Conservation (phyloP, 23 red algal genomes). For the Gracilaria gracilis region DNA sequence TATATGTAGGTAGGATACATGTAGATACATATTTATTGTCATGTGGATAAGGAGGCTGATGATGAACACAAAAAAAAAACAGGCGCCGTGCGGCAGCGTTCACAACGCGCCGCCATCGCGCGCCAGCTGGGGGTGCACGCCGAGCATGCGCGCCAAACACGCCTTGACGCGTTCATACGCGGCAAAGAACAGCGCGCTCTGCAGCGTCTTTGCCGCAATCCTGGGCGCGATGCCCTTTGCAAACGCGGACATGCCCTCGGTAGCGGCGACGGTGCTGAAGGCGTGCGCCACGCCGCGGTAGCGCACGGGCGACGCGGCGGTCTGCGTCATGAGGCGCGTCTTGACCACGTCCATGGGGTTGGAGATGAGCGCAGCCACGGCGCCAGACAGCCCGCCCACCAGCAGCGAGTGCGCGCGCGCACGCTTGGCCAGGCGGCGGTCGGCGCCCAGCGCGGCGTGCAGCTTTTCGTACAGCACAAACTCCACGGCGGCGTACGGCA, state of each 20-base stretch:
- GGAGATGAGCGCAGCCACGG: slow-evolving; percentile 77
- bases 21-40: no score
- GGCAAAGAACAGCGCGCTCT: slow-evolving; percentile 77
- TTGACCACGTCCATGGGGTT: slow-evolving; percentile 96
- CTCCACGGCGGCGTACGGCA: slow-evolving; percentile 85
- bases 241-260: slow-evolving; percentile 75
- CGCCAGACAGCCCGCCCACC: slow-evolving; percentile 78
- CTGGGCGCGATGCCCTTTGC: slow-evolving; percentile 82
- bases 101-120: slow-evolving; percentile 2
- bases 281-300: slow-evolving; percentile 77
- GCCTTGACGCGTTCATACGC: slow-evolving; percentile 62
- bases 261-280: slow-evolving; percentile 48
- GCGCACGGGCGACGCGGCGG: slow-evolving; percentile 29
- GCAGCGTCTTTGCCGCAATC: slow-evolving; percentile 73
- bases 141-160: slow-evolving; percentile 26
- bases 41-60: no score
- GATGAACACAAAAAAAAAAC: not conserved
- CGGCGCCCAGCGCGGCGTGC: slow-evolving; percentile 41
- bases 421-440: slow-evolving; percentile 20
- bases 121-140: slow-evolving; percentile 35
- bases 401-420: slow-evolving; percentile 45
- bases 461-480: slow-evolving; percentile 91
- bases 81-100: not conserved
- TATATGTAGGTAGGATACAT: no score
- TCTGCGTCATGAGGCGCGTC: slow-evolving; percentile 96